These are phyloP conservation scores for Kodamaea arcana DNA, from an alignment of 1,139 yeast genomes.

Conservation along the genomic window DNA sequence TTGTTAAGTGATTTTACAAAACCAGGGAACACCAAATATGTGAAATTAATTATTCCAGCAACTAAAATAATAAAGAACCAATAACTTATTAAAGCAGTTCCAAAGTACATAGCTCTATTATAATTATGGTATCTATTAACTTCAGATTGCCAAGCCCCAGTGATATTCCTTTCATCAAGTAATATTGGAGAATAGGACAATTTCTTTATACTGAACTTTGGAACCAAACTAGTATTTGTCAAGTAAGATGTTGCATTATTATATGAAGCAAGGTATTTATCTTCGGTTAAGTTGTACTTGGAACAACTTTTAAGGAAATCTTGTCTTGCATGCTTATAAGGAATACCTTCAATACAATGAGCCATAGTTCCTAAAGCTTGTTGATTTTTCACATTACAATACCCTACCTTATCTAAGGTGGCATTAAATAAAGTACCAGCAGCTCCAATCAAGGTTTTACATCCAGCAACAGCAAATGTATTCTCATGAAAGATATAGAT, in stretches of 20 bases:
- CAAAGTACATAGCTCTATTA: slow-evolving; percentile 45
- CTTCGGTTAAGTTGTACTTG: slow-evolving; percentile 23
- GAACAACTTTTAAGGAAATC: slow-evolving; percentile 24
- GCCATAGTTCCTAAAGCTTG: slow-evolving; percentile 40
- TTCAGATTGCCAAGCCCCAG: slow-evolving; percentile 34
- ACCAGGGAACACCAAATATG: slow-evolving; percentile 32
- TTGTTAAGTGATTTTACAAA: slow-evolving; percentile 27
- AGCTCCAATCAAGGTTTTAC: slow-evolving; percentile 12
- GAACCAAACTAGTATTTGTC: slow-evolving; percentile 22
- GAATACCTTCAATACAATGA: slow-evolving; percentile 27
- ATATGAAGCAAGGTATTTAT: slow-evolving; percentile 27
- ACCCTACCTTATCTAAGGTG: slow-evolving; percentile 21
- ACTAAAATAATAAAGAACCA: slow-evolving; percentile 41
- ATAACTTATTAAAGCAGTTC: slow-evolving; percentile 45
- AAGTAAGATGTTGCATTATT: slow-evolving; percentile 35
- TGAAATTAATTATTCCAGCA: slow-evolving; percentile 40
- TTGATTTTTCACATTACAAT: slow-evolving; percentile 30
- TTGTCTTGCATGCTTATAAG: slow-evolving; percentile 22
- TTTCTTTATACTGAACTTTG: slow-evolving; percentile 23
- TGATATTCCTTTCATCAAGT: slow-evolving; percentile 18
- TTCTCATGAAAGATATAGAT: slow-evolving; percentile 8
- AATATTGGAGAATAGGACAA: slow-evolving; percentile 30
- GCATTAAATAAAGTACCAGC: slow-evolving; percentile 10
- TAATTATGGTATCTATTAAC: slow-evolving; percentile 38
- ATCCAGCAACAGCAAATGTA: slow-evolving; percentile 18